Conservation (phyloP, 2,329 filamentous ascomycete genomes). For the Torrubiellomyces zombiae region DNA sequence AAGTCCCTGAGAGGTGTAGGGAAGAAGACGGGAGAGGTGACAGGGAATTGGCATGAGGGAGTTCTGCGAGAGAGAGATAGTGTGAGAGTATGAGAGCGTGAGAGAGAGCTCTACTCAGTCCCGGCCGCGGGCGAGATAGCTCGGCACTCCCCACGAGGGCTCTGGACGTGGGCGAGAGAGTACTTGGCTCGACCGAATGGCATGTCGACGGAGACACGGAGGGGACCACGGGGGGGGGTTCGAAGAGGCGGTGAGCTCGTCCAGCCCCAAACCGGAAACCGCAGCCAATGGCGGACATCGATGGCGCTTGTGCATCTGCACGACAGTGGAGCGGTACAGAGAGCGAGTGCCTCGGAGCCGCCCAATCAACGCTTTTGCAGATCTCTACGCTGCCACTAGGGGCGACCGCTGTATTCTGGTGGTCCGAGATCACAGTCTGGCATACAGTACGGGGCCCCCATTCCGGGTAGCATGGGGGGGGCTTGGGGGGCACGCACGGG, state of each 20-base stretch:
- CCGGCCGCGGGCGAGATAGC: slow-evolving; percentile 5
- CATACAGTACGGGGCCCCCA: no score
- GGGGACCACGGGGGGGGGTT: slow-evolving; percentile 8
- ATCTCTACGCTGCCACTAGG: no score
- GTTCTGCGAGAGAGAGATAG: slow-evolving; percentile 1
- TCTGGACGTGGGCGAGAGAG: slow-evolving; percentile 1
- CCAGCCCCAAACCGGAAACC: slow-evolving; percentile 16
- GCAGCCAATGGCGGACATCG: slow-evolving; percentile 17
- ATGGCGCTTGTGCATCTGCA: slow-evolving; percentile 15
- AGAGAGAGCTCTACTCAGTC: slow-evolving; percentile 1
- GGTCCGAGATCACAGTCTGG: no score
- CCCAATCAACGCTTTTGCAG: no score
- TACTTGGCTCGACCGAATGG: slow-evolving; percentile 3
- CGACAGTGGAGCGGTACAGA: slow-evolving; percentile 9
- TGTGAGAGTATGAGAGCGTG: slow-evolving; percentile 1
- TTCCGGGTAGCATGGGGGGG: no score
- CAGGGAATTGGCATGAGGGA: slow-evolving; percentile 12
- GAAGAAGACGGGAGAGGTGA: slow-evolving; percentile 8
- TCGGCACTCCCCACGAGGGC: slow-evolving; percentile 1
- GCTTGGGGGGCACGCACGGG: no score
- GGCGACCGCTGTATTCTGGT: no score
- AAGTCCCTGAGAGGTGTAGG: slow-evolving; percentile 16
- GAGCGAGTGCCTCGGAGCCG: slow-evolving; percentile 2
- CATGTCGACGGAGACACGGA: slow-evolving; percentile 5
- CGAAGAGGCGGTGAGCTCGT: slow-evolving; percentile 22